Conservation (phyloP, 441 rosid genomes). For the Erysimum cheiri region DNA sequence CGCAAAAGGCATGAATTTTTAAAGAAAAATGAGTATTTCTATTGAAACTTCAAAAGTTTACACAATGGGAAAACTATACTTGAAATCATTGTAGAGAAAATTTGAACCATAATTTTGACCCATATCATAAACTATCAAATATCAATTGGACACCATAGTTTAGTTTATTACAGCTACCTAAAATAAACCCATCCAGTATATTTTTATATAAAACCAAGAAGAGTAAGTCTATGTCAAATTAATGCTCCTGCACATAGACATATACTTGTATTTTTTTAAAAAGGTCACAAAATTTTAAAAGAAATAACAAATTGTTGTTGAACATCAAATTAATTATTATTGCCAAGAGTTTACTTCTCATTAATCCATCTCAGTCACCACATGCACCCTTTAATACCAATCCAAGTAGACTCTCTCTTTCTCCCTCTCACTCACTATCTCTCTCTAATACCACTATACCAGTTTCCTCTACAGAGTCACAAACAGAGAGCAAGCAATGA, state of each 20-base stretch:
- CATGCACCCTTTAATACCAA: conserved; percentile 45
- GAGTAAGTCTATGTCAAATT: conserved; percentile 24
- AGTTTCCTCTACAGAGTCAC: conserved; percentile 27
- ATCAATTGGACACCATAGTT: not conserved
- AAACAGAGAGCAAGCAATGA: conserved; percentile 34
- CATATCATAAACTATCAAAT: too few species aligned
- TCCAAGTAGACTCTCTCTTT: conserved; percentile 21
- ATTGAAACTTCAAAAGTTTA: too few species aligned
- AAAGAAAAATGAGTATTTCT: too few species aligned
- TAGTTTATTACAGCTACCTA: not conserved
- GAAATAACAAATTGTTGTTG: conserved; percentile 11
- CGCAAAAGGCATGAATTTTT: too few species aligned
- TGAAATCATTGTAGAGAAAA: too few species aligned
- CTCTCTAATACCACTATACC: conserved; percentile 9
- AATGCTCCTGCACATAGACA: conserved; percentile 33
- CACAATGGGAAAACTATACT: too few species aligned
- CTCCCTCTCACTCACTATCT: not conserved
- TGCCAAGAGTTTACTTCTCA: conserved; percentile 40
- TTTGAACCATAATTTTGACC: too few species aligned
- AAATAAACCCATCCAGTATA: not conserved
- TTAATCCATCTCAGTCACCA: conserved; percentile 41
- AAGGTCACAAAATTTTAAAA: not conserved
- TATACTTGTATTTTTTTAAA: not conserved
- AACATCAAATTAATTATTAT: conserved; percentile 34
- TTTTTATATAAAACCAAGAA: not conserved